Base-by-base conservation (phyloP, 805 yeast genomes). In the Candida silvatica region DNA sequence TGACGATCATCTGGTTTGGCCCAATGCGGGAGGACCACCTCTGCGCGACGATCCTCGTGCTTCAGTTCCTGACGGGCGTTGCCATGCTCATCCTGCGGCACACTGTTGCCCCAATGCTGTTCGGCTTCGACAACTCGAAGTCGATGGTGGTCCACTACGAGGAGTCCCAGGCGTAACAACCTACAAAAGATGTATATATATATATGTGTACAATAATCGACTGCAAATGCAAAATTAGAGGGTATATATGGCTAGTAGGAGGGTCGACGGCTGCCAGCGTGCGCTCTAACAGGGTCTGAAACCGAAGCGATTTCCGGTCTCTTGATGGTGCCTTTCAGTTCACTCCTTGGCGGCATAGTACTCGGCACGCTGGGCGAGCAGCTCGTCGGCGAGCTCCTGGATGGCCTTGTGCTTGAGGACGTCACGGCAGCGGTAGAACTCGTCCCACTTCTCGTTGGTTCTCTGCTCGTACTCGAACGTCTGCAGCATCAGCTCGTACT, bases 11-110 rank as follows among this genome's bases (percentile, higher is more conserved):
- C 7, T 77, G 87, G 83, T 65, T 80, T 29, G 98, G 98, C 1
- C 97, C 98, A 4, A 54, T 82, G 66, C 68, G 88, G 38, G 99
- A 92, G 57, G 95, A 84, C 52, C 61, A 52, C 17, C 62, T 92
- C 36, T 82, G 97, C 43, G 38, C 60, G 17, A 47, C 69, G 4
- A 66, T 92, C 12, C 50, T 92, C 47, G 46, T 47, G 0, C 45
- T 77, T 11, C 97, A 92, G 54, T 71, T 83, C 30, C 33, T 56
- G 0, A 54, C 80, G 32, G 97, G 97, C 0, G 38, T 84, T 4
- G 19, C 56, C 2, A 84, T 90, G 54, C 64, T 90, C 4, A 52
- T 70, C 1, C 71, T 74, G 8, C 74, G 99, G 55, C 97, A 92
- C 57, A 70, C 86, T 1, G 61, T 86, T 11, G 97, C 95, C 0